Evolutionary conservation across 371 early-diverging fungal genomes (phyloP), one percentile per base, ranked within the genome.

Genomic region (Lichtheimia hyalospora): DNA sequence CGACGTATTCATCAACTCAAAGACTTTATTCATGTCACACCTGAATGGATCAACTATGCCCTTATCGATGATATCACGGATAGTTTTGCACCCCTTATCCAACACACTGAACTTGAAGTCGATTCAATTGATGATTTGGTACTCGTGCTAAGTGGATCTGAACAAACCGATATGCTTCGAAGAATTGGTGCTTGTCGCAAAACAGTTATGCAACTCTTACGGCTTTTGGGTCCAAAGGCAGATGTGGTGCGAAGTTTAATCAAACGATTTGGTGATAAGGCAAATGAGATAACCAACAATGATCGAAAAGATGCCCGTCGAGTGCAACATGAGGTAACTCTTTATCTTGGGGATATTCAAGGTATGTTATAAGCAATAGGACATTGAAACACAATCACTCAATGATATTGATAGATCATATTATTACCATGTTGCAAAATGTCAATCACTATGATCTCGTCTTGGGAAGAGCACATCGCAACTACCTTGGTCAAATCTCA

Each of bases 401-500:
- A 34, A 4, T 34, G 10, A 20, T 18, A 52, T 56, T 3, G 40
- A 2, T 75, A 85, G 97, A 97, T 68, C 98, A 98, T 69, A 89
- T 97, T 8, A 77, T 96, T 46, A 96, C 97, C 16, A 96, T 97
- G 96, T 71, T 92, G 34, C 95, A 95, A 69, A 96, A 92, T 60
- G 72, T 96, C 21, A 83, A 81, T 10, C 96, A 96, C 68, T 93
- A 91, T 64, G 97, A 97, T 59, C 87, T 89, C 50, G 92, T 94
- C 15, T 77, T 98, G 8, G 89, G 94, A 3, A 79, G 97, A 8
- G 87, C 96, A 0, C 98, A 98, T 65, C 83, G 92, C 41, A 97
- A 96, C 66, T 98, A 98, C 61, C 75, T 98, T 16, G 99, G 97
- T 3, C 96, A 96, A 66, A 96, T 98, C 40, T 88, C 90, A 10